Evolutionary conservation across 192 early-diverging fungal genomes (phyloP), one percentile per base, ranked within the genome.

Genomic region (Chytriomyces confervae): DNA sequence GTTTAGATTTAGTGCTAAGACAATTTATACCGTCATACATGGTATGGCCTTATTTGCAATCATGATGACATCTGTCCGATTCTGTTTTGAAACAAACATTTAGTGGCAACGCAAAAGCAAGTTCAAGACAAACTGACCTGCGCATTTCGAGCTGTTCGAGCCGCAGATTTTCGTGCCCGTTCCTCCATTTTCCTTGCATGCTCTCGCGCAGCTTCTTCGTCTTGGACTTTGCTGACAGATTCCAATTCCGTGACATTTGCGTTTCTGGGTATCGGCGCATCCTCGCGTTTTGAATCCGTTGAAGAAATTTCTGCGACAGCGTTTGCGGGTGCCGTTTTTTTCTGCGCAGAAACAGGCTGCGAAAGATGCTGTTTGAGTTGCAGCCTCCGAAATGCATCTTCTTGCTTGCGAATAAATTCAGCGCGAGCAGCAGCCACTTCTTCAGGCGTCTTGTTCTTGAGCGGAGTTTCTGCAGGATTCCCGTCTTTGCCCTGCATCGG

Each of bases 31-130:
- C 43, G 47, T 7, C 50, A 18, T 24, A 66, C 62, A 66, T 49
- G 74, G 74, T 23, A 76, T 76, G 11, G 74, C 74, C 29, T 76
- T 76, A 43, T 76, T 76, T 66, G 74, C 74, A 66, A 76, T 48
- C 74, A 76, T 76, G 61, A 76, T 76, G 13, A 61, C 57, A 29
- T 76, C 74, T 8, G 51, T 57, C 8, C 64, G 74, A 29, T 23
- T 66, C 74, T 74, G 47, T 57, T 57, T 57, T 57, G 53, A 57
- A 11, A 36, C 2, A 36, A 36, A 1, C 2, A 36, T 57, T 1
- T 3, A 57, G 20, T 11, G 53, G 3, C 11, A 0, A 3, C 53
- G 3, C 11, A 20, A 0, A 20, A 2, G 53, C 3, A 18, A 68
- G 23, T 11, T 18, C 11, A 45, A 48, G 62, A 64, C 62, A 13